Evolutionary conservation across 495 filamentous ascomycete genomes (phyloP).

Genomic region (Glutinoglossum americanum): DNA sequence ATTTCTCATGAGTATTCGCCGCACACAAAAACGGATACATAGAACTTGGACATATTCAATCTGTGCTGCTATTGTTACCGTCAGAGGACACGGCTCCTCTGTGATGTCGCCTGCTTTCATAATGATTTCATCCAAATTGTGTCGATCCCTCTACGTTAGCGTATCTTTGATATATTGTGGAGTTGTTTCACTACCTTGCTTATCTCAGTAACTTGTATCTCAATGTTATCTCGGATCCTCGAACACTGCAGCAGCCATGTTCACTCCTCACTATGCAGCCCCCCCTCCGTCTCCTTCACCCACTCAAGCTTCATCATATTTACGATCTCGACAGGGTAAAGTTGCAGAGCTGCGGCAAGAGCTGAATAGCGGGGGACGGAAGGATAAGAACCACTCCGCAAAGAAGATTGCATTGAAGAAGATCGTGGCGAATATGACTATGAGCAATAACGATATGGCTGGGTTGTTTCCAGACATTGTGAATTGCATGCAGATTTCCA

Average conservation of each 20-base stretch:
- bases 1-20: constrained; percentile 8
- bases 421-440: constrained; percentile 99
- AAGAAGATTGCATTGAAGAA: constrained; percentile 99
- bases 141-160: neutral
- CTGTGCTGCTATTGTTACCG: neutral
- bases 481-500: constrained; percentile 79
- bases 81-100: neutral
- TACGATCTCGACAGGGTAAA: constrained; percentile 59
- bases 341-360: constrained; percentile 91
- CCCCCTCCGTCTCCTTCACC: constrained; percentile 16
- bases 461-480: constrained; percentile 90
- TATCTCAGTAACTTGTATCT: constrained; percentile 10
- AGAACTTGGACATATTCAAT: neutral
- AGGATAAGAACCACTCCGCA: constrained; percentile 89
- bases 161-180: neutral
- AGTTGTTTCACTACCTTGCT: constrained; percentile 4
- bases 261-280: constrained; percentile 24
- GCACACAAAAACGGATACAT: neutral
- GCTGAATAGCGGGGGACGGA: constrained; percentile 82
- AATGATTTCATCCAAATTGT: neutral
- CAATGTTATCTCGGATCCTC: neutral
- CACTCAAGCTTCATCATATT: constrained; percentile 21
- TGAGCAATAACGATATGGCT: constrained; percentile 99
- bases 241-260: constrained; percentile 20
- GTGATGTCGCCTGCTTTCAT: constrained; percentile 5